phyloP scores from a whole-genome alignment of 179 eudicot genomes.

The Corrigiola litoralis region DNA sequence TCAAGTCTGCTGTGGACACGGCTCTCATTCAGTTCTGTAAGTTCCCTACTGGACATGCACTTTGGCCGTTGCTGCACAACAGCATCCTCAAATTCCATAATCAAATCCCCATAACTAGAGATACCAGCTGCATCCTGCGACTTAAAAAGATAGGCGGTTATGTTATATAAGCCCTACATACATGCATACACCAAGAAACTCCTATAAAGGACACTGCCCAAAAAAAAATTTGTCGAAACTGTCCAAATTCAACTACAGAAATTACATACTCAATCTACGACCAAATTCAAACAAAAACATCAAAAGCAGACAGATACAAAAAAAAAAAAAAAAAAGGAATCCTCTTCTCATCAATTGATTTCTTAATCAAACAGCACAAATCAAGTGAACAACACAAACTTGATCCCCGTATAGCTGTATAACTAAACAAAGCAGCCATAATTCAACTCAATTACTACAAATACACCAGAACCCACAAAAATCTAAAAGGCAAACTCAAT shows the following conservation, averaged over 20 bases:
- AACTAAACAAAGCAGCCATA: no score
- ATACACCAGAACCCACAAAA: neutral
- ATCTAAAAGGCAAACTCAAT: neutral
- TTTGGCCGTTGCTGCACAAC: slow-evolving; percentile 60
- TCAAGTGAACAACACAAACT: neutral
- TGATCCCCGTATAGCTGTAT: no score
- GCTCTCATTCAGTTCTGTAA: slow-evolving; percentile 51
- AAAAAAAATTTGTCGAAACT: neutral
- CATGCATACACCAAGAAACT: neutral
- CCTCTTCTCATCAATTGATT: neutral
- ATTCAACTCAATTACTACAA: no score
- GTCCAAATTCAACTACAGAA: no score
- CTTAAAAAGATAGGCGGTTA: neutral
- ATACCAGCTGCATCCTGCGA: slow-evolving; percentile 45
- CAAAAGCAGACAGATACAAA: neutral
- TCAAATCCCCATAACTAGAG: slow-evolving; percentile 57
- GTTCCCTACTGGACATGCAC: slow-evolving; percentile 54
- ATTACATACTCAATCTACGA: neutral
- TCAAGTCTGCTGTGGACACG: slow-evolving; percentile 62
- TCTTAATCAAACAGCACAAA: neutral
- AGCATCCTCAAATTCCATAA: slow-evolving; percentile 85
- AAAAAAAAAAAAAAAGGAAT: neutral
- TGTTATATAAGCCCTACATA: neutral
- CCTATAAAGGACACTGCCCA: neutral
- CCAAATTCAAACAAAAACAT: neutral